These are phyloP conservation scores for Cladorrhinum samala DNA, from an alignment of 495 filamentous ascomycete genomes.

Conservation along the genomic window DNA sequence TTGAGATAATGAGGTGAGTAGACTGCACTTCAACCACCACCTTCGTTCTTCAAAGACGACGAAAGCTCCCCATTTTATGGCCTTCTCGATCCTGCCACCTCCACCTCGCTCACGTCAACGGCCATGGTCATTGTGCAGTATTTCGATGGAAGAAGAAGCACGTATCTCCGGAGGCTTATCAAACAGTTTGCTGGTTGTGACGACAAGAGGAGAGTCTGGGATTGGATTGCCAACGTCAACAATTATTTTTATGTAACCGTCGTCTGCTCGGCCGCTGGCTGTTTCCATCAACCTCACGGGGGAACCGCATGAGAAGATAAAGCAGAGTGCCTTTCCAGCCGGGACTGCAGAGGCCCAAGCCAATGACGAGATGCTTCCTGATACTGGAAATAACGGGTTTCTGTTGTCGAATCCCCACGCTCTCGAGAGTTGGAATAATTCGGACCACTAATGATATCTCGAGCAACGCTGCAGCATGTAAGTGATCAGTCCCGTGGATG, in stretches of 20 bases:
- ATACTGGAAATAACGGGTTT: background rate
- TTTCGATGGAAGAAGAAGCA: background rate
- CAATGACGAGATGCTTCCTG: background rate
- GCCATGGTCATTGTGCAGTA: background rate
- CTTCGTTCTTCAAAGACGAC: too few species aligned
- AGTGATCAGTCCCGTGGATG: slow-evolving; percentile 6
- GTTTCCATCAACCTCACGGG: too few species aligned
- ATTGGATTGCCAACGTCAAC: background rate
- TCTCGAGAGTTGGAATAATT: slow-evolving; percentile 9
- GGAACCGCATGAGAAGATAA: background rate
- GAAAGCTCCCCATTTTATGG: background rate
- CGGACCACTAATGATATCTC: slow-evolving; percentile 16
- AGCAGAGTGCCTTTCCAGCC: background rate
- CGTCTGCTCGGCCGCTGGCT: background rate
- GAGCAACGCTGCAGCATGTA: slow-evolving; percentile 10
- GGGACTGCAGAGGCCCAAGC: background rate
- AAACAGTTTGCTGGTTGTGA: background rate
- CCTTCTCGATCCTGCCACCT: background rate
- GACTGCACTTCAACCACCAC: too few species aligned
- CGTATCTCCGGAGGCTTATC: background rate
- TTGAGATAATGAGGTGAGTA: too few species aligned
- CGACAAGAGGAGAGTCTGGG: background rate
- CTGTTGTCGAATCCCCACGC: slow-evolving; percentile 12
- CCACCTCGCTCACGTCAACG: too few species aligned
- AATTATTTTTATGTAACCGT: background rate